A percentile compares a stretch with the other conserved stretches of the same genome.
These are phyloP conservation scores for Penicillium coprophilum DNA, from an alignment of 495 filamentous ascomycete species.

Conservation along the genomic window DNA sequence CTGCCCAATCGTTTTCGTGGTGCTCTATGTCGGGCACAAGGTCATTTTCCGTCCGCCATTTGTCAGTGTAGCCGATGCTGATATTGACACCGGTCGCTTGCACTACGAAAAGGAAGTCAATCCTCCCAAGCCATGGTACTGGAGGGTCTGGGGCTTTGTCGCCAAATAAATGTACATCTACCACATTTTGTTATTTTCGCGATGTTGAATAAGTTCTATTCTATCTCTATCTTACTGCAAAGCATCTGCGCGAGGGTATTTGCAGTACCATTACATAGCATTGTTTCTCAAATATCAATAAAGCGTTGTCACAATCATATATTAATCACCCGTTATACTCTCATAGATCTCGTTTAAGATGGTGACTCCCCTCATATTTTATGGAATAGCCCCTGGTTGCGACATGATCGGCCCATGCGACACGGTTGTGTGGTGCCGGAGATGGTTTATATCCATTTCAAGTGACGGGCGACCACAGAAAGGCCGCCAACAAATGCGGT, in stretches of 20 bases:
- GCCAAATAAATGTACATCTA: slow-evolving; percentile 17
- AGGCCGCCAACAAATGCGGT: slow-evolving; percentile 42
- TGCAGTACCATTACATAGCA: background rate
- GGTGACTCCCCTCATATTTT: background rate
- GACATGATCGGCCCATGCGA: background rate
- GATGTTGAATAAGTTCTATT: background rate
- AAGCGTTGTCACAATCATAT: background rate
- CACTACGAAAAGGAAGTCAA: slow-evolving; percentile 32
- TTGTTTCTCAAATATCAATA: background rate
- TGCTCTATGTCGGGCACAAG: slow-evolving; percentile 55
- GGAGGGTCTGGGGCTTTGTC: slow-evolving; percentile 27
- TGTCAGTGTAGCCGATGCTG: slow-evolving; percentile 35
- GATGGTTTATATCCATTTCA: slow-evolving; percentile 19
- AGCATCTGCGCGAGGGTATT: background rate
- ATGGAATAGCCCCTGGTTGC: background rate
- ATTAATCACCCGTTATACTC: background rate
- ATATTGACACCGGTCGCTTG: slow-evolving; percentile 42
- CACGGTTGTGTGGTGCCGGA: background rate
- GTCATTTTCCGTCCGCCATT: slow-evolving; percentile 34
- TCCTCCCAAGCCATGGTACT: slow-evolving; percentile 31
- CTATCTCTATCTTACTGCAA: background rate
- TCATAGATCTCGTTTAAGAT: background rate
- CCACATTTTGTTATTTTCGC: background rate
- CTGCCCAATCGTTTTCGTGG: slow-evolving; percentile 52
- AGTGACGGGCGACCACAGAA: slow-evolving; percentile 24